Percentiles rank a stretch among this genome's conserved stretches.
Conservation (phyloP, 148 eudicot genomes). For the Diospyros kaki region DNA sequence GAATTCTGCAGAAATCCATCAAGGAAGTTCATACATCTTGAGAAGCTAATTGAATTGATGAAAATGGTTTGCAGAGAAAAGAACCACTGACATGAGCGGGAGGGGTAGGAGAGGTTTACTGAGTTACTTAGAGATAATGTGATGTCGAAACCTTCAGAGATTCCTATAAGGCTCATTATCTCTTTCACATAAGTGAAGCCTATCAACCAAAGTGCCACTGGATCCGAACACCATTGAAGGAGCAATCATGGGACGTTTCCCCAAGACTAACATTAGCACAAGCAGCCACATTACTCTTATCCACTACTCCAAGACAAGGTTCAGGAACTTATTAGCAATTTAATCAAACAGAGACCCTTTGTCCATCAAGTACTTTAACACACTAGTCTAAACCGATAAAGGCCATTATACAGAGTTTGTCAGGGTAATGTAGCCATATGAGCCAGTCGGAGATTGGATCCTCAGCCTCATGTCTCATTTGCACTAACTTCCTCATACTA, state of each 20-base stretch:
- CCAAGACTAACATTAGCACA: not conserved
- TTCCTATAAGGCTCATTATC: not conserved
- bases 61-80: no score
- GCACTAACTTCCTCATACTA: not conserved
- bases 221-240: not conserved
- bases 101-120: no score
- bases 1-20: not conserved
- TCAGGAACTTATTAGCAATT: not conserved
- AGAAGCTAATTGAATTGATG: no score
- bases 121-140: not conserved
- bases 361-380: not conserved
- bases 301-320: constrained; percentile 2
- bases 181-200: not conserved
- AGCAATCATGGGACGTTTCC: not conserved
- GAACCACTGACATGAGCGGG: no score
- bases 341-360: not conserved
- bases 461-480: not conserved
- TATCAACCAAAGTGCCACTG: not conserved
- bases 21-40: not conserved
- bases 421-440: not conserved
- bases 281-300: not conserved
- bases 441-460: not conserved
- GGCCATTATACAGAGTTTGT: not conserved
- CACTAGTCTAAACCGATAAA: not conserved
- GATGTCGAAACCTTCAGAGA: not conserved